Conservation (phyloP, 140 eudicot species). For the Flaveria floridana region DNA sequence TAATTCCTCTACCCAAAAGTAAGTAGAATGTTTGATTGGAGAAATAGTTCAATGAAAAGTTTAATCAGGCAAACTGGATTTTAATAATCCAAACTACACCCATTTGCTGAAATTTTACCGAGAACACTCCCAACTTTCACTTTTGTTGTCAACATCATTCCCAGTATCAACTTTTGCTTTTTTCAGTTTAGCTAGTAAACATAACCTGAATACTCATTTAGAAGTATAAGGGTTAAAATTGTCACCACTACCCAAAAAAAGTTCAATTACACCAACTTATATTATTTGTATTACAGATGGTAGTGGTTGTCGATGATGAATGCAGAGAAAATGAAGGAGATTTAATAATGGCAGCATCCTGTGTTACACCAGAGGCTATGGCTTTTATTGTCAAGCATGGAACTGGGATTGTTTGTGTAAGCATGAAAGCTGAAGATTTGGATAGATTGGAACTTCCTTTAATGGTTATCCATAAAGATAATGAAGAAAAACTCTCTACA, state of each 20-base stretch:
- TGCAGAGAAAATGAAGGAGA: constrained; percentile 78
- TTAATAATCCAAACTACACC: too few relatives aligned
- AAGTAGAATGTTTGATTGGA: background rate
- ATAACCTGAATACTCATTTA: background rate
- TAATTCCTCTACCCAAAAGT: background rate
- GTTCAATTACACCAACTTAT: too few relatives aligned
- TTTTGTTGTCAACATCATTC: too few relatives aligned
- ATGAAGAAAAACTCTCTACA: constrained; percentile 63
- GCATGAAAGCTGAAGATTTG: constrained; percentile 65
- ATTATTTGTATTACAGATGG: constrained; percentile 43
- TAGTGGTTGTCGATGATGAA: constrained; percentile 74
- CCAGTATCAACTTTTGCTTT: too few relatives aligned
- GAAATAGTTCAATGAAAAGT: too few relatives aligned
- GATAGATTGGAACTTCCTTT: constrained; percentile 62
- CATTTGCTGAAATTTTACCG: too few relatives aligned
- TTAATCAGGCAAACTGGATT: too few relatives aligned
- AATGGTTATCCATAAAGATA: constrained; percentile 63
- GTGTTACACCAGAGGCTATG: constrained; percentile 73
- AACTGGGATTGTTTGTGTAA: constrained; percentile 76
- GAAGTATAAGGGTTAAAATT: background rate
- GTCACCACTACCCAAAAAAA: background rate
- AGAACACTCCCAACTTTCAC: too few relatives aligned
- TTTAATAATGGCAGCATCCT: constrained; percentile 65
- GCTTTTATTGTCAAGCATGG: constrained; percentile 75
- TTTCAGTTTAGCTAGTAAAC: background rate